Conservation (phyloP, 2,329 filamentous ascomycete genomes). For the Trichoderma afroharzianum region DNA sequence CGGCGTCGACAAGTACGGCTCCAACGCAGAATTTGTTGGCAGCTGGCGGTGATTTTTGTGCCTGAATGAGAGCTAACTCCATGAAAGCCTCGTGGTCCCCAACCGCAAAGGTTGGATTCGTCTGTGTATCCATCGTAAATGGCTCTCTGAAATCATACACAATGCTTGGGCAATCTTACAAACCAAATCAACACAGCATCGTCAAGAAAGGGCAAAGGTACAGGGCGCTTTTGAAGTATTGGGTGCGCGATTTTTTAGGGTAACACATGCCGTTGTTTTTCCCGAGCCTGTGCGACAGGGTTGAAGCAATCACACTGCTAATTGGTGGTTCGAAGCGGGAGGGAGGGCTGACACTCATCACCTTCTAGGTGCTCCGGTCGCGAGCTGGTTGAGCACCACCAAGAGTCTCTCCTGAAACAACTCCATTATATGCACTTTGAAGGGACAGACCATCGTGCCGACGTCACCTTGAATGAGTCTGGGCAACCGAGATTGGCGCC, state of each 20-base stretch:
- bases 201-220: neutral
- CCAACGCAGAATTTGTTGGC: slow-evolving; percentile 41
- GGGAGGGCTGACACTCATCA: neutral
- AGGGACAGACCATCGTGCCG: neutral
- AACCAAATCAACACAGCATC: neutral
- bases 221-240: neutral
- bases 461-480: neutral
- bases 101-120: slow-evolving; percentile 20
- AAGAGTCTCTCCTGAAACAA: neutral
- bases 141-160: neutral
- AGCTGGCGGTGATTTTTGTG: slow-evolving; percentile 35
- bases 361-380: neutral
- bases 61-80: slow-evolving; percentile 35
- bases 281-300: neutral
- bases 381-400: neutral
- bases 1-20: slow-evolving; percentile 38
- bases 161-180: neutral
- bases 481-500: neutral
- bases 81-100: slow-evolving; percentile 37
- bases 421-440: neutral
- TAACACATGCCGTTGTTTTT: neutral
- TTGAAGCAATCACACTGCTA: neutral
- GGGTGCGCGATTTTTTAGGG: neutral
- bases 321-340: neutral
- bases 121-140: neutral